Conservation (phyloP, 345 rosid genomes). For the Ceriops decandra region DNA sequence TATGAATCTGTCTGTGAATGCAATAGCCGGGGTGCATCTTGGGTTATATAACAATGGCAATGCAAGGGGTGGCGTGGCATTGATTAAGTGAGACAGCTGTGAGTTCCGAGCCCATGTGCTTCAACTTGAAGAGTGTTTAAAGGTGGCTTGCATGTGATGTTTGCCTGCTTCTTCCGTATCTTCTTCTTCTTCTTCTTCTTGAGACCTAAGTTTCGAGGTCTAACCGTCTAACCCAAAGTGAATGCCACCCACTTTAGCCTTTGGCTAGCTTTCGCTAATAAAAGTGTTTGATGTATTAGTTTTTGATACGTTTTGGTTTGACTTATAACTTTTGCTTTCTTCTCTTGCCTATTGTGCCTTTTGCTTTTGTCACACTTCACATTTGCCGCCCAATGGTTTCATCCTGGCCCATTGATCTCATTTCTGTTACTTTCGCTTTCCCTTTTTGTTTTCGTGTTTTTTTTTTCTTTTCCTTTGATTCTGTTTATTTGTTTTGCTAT, state of each 20-base stretch:
- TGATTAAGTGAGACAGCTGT: not conserved
- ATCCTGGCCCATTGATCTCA: too few species aligned
- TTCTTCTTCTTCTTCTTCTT: not conserved
- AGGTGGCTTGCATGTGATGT: not conserved
- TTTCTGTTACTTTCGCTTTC: not conserved
- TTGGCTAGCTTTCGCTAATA: too few species aligned
- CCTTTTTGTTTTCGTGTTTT: not conserved
- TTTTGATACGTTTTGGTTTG: too few species aligned
- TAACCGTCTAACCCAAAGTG: too few species aligned
- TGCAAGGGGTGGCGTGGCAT: too few species aligned
- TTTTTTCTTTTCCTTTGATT: not conserved
- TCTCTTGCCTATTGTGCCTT: too few species aligned
- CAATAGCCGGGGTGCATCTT: not conserved
- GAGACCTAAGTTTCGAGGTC: too few species aligned
- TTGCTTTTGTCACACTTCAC: not conserved
- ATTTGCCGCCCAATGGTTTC: not conserved
- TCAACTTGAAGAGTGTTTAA: not conserved
- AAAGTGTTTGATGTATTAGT: too few species aligned
- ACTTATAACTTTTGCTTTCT: too few species aligned
- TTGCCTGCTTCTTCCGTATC: not conserved
- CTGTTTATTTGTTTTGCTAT: not conserved
- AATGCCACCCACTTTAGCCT: too few species aligned
- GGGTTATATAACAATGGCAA: not conserved
- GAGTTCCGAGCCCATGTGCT: not conserved
- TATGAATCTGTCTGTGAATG: too few species aligned